phyloP scores from a whole-genome alignment of 2,329 filamentous ascomycete genomes.

The Fusarium transvaalense region DNA sequence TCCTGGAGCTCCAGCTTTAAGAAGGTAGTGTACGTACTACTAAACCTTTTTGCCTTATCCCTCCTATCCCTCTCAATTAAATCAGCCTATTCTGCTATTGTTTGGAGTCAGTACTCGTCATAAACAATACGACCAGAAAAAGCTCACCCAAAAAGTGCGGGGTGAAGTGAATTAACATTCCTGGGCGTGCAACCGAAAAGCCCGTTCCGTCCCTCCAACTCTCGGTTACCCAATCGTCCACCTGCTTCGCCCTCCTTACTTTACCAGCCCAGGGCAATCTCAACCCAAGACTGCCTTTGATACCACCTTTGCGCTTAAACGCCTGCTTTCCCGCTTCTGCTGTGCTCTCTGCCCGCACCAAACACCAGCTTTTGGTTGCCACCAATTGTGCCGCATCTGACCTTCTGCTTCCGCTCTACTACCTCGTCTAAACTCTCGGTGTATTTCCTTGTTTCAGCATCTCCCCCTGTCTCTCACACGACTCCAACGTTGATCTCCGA shows the following conservation, averaged over 20 bases:
- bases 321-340: constrained; percentile 42
- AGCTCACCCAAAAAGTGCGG: constrained; percentile 44
- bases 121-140: constrained; percentile 24
- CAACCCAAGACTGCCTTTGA: constrained; percentile 34
- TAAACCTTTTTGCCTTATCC: constrained; percentile 23
- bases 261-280: constrained; percentile 45
- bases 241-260: constrained; percentile 34
- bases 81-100: constrained; percentile 44
- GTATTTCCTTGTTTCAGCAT: constrained; percentile 38
- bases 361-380: constrained; percentile 35
- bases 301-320: constrained; percentile 36
- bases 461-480: constrained; percentile 30
- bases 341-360: constrained; percentile 39
- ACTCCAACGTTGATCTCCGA: constrained; percentile 38
- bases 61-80: constrained; percentile 26
- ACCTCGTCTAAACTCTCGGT: constrained; percentile 34
- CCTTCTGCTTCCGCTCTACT: constrained; percentile 42
- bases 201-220: constrained; percentile 51
- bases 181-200: constrained; percentile 44
- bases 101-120: constrained; percentile 28
- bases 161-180: constrained; percentile 42
- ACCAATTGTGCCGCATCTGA: constrained; percentile 45
- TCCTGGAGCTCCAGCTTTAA: constrained; percentile 48
- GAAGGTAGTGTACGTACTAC: constrained; percentile 49
- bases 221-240: constrained; percentile 39